Evolutionary conservation across 2,329 filamentous ascomycete genomes (phyloP).

Genomic region (Hymenoscyphus repandus): DNA sequence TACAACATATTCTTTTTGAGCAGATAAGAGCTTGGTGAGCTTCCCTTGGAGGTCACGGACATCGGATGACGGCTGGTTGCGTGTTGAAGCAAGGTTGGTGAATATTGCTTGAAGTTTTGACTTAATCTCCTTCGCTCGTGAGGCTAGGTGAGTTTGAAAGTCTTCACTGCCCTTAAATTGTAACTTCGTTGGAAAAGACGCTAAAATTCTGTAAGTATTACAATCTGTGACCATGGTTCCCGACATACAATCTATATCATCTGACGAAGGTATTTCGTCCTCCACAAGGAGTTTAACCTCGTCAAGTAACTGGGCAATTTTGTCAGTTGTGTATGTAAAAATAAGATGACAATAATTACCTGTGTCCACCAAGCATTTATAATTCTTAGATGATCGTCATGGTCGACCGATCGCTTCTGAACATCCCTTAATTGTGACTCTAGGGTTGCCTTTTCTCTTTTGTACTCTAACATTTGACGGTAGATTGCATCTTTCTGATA

Average conservation of each 20-base stretch:
- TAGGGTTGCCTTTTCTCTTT: conserved; percentile 77
- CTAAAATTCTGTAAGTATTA: conserved; percentile 35
- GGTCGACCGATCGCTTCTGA: conserved; percentile 70
- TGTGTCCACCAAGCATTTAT: conserved; percentile 94
- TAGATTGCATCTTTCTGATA: conserved; percentile 96
- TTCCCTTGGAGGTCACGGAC: conserved; percentile 68
- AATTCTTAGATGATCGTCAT: conserved; percentile 87
- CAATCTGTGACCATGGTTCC: conserved; percentile 13
- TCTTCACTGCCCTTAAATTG: conserved; percentile 58
- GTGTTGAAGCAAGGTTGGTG: conserved; percentile 44
- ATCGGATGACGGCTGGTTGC: conserved; percentile 58
- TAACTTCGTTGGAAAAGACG: conserved; percentile 52
- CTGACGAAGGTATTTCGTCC: conserved; percentile 40
- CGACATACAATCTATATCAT: conserved; percentile 35
- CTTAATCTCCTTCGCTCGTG: conserved; percentile 72
- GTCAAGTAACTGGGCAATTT: conserved; percentile 49
- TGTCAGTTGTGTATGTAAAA: neutral
- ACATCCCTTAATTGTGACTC: conserved; percentile 78
- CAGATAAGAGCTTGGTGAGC: conserved; percentile 68
- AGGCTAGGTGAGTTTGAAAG: conserved; percentile 78
- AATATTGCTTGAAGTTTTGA: conserved; percentile 68
- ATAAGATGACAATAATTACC: conserved; percentile 46
- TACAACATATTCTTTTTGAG: conserved; percentile 74
- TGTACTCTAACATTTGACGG: conserved; percentile 97
- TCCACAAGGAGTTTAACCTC: conserved; percentile 57